These are phyloP conservation scores for Cymbopogon citratus DNA, from an alignment of 176 grass and related monocot genomes.

Conservation along the genomic window DNA sequence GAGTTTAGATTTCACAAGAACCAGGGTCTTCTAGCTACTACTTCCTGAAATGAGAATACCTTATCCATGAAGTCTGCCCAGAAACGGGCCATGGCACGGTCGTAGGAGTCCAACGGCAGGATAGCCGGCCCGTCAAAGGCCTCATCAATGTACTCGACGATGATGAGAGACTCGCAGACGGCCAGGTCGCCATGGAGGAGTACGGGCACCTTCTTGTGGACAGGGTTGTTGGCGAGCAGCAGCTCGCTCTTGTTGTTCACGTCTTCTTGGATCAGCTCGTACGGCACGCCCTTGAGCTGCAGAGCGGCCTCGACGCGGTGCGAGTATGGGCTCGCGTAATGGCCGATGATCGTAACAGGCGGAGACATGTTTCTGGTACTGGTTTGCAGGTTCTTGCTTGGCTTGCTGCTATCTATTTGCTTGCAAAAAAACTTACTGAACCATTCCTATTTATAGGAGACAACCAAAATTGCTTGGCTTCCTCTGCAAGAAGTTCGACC, in stretches of 20 bases:
- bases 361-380: no score
- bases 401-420: no score
- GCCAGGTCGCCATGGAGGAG: constrained; percentile 32
- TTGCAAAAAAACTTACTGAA: no score
- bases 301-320: constrained; percentile 28
- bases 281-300: constrained; percentile 24
- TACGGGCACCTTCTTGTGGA: constrained; percentile 24
- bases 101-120: constrained; percentile 13
- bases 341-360: constrained; percentile 10
- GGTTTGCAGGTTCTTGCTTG: no score
- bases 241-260: constrained; percentile 21
- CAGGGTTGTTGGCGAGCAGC: constrained; percentile 20
- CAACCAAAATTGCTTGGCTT: no score
- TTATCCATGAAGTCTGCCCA: constrained; percentile 32
- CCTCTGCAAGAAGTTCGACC: no score
- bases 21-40: no score
- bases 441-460: no score
- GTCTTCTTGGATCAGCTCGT: constrained; percentile 25
- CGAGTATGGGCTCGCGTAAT: constrained; percentile 5
- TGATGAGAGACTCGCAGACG: constrained; percentile 10
- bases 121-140: constrained; percentile 23
- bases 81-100: constrained; percentile 25
- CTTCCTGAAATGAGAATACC: no score
- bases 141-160: constrained; percentile 33
- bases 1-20: no score